phyloP scores from a whole-genome alignment of 345 rosid species.

The Mangifera indica region DNA sequence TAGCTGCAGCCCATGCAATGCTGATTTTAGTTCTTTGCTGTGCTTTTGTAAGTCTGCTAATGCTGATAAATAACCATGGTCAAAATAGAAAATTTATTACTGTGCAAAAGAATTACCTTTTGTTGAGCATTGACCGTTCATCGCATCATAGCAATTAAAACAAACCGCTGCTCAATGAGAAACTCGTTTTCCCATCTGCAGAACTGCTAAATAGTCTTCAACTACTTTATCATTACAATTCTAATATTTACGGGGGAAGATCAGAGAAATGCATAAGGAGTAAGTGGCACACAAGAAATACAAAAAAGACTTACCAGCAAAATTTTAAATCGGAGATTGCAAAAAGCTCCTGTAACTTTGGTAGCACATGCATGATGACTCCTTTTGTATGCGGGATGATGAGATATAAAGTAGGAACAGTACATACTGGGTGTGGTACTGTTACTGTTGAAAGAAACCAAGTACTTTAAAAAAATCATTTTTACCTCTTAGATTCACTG shows the following conservation, averaged over 20 bases:
- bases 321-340: neutral
- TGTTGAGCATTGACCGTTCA: neutral
- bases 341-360: neutral
- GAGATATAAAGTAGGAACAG: too few species aligned
- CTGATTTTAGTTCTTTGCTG: neutral
- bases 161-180: neutral
- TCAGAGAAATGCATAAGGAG: neutral
- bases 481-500: too few species aligned
- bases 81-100: neutral
- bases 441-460: too few species aligned
- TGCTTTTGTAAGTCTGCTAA: neutral
- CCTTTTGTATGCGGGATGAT: too few species aligned
- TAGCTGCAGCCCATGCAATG: too few species aligned
- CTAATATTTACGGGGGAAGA: neutral
- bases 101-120: neutral
- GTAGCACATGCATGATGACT: too few species aligned
- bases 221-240: neutral
- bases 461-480: too few species aligned
- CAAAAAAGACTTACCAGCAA: neutral
- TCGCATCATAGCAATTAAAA: neutral
- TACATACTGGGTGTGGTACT: too few species aligned
- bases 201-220: neutral
- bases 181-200: neutral
- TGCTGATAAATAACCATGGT: neutral
- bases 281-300: neutral